phyloP scores from a whole-genome alignment of 257 asterid species.

The Scutellaria baicalensis region DNA sequence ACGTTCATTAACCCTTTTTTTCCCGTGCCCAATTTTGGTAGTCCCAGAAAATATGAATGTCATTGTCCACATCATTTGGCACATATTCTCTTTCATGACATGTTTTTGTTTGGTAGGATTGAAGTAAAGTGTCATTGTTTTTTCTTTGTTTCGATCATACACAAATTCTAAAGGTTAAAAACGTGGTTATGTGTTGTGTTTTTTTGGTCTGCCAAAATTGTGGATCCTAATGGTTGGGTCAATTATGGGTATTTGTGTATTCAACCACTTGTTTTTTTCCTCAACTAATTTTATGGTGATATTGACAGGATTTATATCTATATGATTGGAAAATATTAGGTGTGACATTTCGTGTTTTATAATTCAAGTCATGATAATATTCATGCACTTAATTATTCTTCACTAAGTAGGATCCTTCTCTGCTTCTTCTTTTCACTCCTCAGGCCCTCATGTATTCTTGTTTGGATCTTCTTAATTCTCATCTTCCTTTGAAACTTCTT shows the following conservation, averaged over 20 bases:
- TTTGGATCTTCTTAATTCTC: too few relatives aligned
- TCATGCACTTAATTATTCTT: too few relatives aligned
- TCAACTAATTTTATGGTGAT: background rate
- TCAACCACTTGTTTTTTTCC: background rate
- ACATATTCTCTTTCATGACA: background rate
- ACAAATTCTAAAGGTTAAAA: background rate
- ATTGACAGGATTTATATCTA: background rate
- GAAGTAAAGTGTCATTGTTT: background rate
- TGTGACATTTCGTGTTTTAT: background rate
- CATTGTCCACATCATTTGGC: background rate
- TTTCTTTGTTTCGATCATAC: background rate
- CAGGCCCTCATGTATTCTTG: too few relatives aligned
- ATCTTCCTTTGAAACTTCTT: too few relatives aligned
- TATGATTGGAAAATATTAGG: background rate
- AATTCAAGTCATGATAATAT: too few relatives aligned
- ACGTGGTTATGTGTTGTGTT: background rate
- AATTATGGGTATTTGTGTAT: background rate
- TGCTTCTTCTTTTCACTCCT: too few relatives aligned
- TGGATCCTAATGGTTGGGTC: background rate
- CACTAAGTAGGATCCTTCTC: too few relatives aligned
- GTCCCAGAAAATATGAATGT: background rate
- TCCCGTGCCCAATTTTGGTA: constrained; percentile 7
- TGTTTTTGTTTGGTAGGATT: background rate
- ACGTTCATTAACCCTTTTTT: background rate
- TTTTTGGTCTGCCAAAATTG: background rate